Conservation (phyloP, 768 basidiomycete species). For the Sistotremastrum suecicum region DNA sequence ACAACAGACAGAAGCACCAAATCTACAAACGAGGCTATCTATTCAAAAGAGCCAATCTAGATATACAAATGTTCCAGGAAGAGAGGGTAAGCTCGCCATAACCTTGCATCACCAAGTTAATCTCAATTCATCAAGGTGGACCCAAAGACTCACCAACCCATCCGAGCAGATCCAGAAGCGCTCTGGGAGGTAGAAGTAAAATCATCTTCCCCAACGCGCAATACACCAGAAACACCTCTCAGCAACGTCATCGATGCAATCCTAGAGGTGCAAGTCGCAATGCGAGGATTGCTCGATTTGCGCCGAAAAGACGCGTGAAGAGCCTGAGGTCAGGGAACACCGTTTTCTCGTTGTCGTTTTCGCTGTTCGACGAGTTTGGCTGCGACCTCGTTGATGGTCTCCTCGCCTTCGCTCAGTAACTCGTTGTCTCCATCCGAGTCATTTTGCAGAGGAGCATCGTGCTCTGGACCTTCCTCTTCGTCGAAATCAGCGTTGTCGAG, state of each 20-base stretch:
- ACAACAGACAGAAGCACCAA: slow-evolving; percentile 46
- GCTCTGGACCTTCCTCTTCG: background rate
- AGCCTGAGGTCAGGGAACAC: background rate
- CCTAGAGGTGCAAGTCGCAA: slow-evolving; percentile 65
- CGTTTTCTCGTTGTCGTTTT: background rate
- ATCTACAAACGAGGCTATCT: slow-evolving; percentile 73
- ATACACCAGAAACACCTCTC: slow-evolving; percentile 66
- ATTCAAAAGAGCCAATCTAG: slow-evolving; percentile 53
- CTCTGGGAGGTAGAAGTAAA: slow-evolving; percentile 85
- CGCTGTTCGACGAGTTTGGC: background rate
- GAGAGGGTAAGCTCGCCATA: slow-evolving; percentile 41
- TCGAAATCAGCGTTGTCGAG: background rate
- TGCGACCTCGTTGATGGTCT: too few species aligned
- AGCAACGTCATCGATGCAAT: slow-evolving; percentile 57
- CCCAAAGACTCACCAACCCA: slow-evolving; percentile 57
- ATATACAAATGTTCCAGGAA: slow-evolving; percentile 77
- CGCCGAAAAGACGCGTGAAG: slow-evolving; percentile 53
- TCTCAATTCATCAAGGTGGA: slow-evolving; percentile 42
- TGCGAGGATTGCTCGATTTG: slow-evolving; percentile 75
- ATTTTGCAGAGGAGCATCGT: background rate
- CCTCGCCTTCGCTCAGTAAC: background rate
- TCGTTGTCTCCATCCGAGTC: background rate
- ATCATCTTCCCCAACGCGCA: slow-evolving; percentile 64
- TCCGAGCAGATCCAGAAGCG: slow-evolving; percentile 65
- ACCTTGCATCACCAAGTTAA: slow-evolving; percentile 1